Evolutionary conservation across 2,329 filamentous ascomycete genomes (phyloP).

Genomic region (Lomentospora prolificans): DNA sequence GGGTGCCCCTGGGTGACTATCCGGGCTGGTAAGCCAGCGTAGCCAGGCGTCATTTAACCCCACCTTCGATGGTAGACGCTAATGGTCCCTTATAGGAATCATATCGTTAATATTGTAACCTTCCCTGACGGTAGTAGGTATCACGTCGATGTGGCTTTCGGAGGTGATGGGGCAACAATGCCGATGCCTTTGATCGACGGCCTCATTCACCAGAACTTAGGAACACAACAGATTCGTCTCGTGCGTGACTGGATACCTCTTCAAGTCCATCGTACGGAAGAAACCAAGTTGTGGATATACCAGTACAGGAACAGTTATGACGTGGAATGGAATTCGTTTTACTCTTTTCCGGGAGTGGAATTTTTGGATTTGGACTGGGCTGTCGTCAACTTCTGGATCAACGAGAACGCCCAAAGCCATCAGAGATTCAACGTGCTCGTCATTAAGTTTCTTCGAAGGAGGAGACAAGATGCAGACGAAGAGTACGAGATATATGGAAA

Average conservation of each 20-base stretch:
- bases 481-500: constrained; percentile 35
- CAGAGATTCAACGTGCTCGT: constrained; percentile 45
- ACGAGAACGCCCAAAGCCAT: constrained; percentile 34
- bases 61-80: no score
- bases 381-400: constrained; percentile 48
- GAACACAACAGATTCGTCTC: constrained; percentile 45
- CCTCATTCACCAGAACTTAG: constrained; percentile 35
- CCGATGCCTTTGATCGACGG: constrained; percentile 43
- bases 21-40: constrained; percentile 37
- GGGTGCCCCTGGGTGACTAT: constrained; percentile 32
- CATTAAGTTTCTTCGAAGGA: constrained; percentile 39
- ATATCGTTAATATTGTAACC: constrained; percentile 53
- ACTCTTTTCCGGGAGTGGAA: constrained; percentile 57
- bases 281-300: constrained; percentile 51
- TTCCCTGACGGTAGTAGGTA: constrained; percentile 38
- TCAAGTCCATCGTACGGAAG: constrained; percentile 21
- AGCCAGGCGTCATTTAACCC: constrained; percentile 3
- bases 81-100: no score
- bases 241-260: constrained; percentile 35
- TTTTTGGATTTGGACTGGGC: constrained; percentile 42
- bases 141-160: constrained; percentile 55
- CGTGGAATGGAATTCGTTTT: constrained; percentile 48
- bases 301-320: constrained; percentile 41
- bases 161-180: constrained; percentile 48
- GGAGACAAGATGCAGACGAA: constrained; percentile 27